These are phyloP conservation scores for Botrytis medusae DNA, from an alignment of 2,329 filamentous ascomycete species.

Conservation along the genomic window DNA sequence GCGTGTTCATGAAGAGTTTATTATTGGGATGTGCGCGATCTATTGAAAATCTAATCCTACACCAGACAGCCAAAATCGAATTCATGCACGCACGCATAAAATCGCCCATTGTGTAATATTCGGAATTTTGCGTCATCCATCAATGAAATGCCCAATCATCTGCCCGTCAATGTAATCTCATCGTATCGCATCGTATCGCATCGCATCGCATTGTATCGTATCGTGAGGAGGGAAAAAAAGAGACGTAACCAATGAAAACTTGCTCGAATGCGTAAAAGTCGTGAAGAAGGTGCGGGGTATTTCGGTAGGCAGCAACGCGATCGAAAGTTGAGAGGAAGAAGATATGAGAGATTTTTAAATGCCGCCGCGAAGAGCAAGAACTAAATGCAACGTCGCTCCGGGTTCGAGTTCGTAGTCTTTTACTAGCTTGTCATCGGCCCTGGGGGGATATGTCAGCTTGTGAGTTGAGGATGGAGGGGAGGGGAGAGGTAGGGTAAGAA, in stretches of 20 bases:
- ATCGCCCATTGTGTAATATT: neutral
- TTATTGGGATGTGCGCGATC: slow-evolving; percentile 6
- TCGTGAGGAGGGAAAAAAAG: neutral
- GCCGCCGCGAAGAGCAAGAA: slow-evolving; percentile 89
- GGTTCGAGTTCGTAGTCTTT: slow-evolving; percentile 87
- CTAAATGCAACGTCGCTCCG: slow-evolving; percentile 90
- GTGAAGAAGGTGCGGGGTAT: slow-evolving; percentile 16
- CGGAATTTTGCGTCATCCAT: slow-evolving; percentile 5
- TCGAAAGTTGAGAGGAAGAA: neutral
- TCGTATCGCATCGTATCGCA: neutral
- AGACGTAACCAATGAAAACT: slow-evolving; percentile 15
- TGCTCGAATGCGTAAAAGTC: slow-evolving; percentile 3
- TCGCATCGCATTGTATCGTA: neutral
- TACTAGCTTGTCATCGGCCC: slow-evolving; percentile 93
- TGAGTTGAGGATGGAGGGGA: neutral
- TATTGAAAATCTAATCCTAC: slow-evolving; percentile 15
- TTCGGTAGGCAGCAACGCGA: neutral
- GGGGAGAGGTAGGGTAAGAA: too few species aligned
- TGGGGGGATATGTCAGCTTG: slow-evolving; percentile 43
- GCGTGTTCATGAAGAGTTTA: neutral
- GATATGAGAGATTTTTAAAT: neutral
- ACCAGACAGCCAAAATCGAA: slow-evolving; percentile 15
- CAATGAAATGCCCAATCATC: slow-evolving; percentile 8
- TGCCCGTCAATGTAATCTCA: neutral
- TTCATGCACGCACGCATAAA: neutral